Evolutionary conservation across 805 yeast genomes (phyloP).

Genomic region (Yamadazyma nakazawae): DNA sequence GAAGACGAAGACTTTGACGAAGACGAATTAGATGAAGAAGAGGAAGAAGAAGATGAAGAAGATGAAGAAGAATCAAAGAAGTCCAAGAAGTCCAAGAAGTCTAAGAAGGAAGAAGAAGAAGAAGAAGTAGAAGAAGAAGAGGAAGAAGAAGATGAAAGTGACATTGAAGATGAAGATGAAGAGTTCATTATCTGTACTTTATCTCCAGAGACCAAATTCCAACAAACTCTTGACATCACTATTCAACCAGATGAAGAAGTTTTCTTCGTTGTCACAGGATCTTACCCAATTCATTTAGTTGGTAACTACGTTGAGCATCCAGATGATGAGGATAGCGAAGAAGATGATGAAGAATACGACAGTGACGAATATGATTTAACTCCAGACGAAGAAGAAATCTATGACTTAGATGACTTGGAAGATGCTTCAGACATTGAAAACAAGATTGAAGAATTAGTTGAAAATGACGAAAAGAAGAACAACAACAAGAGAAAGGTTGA

Average conservation of each 20-base stretch:
- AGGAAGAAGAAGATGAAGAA: constrained; percentile 16
- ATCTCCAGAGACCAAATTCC: constrained; percentile 79
- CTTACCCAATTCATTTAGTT: constrained; percentile 84
- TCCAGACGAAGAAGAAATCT: constrained; percentile 75
- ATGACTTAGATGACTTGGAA: constrained; percentile 63
- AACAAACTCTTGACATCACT: constrained; percentile 87
- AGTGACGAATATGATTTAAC: constrained; percentile 61
- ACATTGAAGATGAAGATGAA: constrained; percentile 70
- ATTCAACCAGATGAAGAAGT: constrained; percentile 93
- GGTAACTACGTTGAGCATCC: constrained; percentile 98
- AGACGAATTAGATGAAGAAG: constrained; percentile 23
- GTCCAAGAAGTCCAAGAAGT: constrained; percentile 14
- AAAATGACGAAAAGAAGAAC: constrained; percentile 47
- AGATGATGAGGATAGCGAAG: constrained; percentile 67
- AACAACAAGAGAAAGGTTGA: constrained; percentile 32
- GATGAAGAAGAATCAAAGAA: constrained; percentile 25
- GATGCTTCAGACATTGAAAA: constrained; percentile 68
- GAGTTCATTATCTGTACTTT: constrained; percentile 87
- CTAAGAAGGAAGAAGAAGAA: constrained; percentile 21
- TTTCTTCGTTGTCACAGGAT: constrained; percentile 91
- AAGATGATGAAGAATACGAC: constrained; percentile 39
- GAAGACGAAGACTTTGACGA: constrained; percentile 28
- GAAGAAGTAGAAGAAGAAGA: constrained; percentile 28
- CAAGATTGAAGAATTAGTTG: constrained; percentile 71
- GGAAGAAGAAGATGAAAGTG: constrained; percentile 54